Base-by-base conservation (phyloP, 176 grass and related monocot species). In the Musa itinerans region DNA sequence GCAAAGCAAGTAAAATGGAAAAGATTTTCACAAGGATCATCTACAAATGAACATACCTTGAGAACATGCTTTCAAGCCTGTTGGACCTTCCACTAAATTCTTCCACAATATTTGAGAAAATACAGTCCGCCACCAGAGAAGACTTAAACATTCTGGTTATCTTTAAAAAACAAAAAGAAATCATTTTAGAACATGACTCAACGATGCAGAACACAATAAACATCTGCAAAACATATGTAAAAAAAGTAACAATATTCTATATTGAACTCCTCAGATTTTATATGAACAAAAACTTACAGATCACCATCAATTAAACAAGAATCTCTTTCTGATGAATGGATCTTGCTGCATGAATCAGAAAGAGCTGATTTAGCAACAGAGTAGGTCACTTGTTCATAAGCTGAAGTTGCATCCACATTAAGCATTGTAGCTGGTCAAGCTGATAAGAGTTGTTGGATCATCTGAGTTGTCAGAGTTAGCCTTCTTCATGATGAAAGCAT, bases 401-500 rank as follows among this genome's bases (percentile, higher is more conserved):
- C 63, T 75, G 85, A 69, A 67, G 73, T 79, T 80, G 90, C 88
- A 83, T 91, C 79, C 81, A 72, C 86, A 81, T 83, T 86, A 67
- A 97, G 82, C 84, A 93, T 69, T 34, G 75, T n/a, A 82, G 86
- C 84, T 74, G 87, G 88, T 86, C 87, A 77, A 82, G 84, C 80
- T 64, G 94, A 84, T 52, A 93, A 76, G 83, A 98, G 81, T 74
- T 93, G 88, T 75, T 98, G 90, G 53, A 89, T 85, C 84, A 98
- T 81, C 76, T 83, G 85, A 80, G 84, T 89, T 61, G 84, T 98
- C 67, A 98, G 27, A 67, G 87, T 85, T 57, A 93, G 66, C 75
- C 94, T 88, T 87, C 77, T 90, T 75, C 75, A 79, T 2, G 83
- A 77, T 81, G 86, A 83, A 89, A 78, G 65, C 66, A 77, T 81